Percentiles rank a stretch among this genome's conserved stretches.
Conservation (phyloP, 2,329 filamentous ascomycete species). For the Cladosporium sp. region DNA sequence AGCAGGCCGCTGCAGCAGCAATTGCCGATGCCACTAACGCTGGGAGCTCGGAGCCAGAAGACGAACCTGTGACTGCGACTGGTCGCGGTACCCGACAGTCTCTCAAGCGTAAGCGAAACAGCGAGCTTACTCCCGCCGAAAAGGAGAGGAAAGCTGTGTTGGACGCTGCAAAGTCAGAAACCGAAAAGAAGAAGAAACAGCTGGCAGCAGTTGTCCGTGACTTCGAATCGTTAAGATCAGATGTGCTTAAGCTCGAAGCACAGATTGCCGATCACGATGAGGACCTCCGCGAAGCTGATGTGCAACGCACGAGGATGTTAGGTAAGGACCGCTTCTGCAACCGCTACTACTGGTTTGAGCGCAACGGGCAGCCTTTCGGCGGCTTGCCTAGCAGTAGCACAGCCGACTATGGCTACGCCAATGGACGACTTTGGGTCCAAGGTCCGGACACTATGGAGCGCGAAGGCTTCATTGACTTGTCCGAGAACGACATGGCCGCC, state of each 20-base stretch:
- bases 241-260: constrained; percentile 78
- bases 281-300: constrained; percentile 90
- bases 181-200: constrained; percentile 72
- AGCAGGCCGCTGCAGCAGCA: constrained; percentile 32
- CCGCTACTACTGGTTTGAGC: constrained; percentile 98
- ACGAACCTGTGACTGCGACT: constrained; percentile 53
- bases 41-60: constrained; percentile 62
- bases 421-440: constrained; percentile 94
- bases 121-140: constrained; percentile 59
- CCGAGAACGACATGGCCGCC: constrained; percentile 68
- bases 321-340: constrained; percentile 98
- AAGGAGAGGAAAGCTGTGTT: constrained; percentile 64
- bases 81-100: constrained; percentile 13
- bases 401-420: constrained; percentile 82
- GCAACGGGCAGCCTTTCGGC: constrained; percentile 95
- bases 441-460: constrained; percentile 88
- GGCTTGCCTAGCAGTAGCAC: constrained; percentile 88
- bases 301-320: constrained; percentile 82
- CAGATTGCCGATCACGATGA: constrained; percentile 85
- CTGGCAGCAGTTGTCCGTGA: constrained; percentile 85
- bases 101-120: constrained; percentile 51
- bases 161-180: constrained; percentile 47
- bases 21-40: constrained; percentile 63
- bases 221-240: constrained; percentile 81
- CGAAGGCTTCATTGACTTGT: constrained; percentile 80